These are phyloP conservation scores for Funneliformis mosseae DNA, from an alignment of 192 early-diverging fungal genomes.

Conservation along the genomic window DNA sequence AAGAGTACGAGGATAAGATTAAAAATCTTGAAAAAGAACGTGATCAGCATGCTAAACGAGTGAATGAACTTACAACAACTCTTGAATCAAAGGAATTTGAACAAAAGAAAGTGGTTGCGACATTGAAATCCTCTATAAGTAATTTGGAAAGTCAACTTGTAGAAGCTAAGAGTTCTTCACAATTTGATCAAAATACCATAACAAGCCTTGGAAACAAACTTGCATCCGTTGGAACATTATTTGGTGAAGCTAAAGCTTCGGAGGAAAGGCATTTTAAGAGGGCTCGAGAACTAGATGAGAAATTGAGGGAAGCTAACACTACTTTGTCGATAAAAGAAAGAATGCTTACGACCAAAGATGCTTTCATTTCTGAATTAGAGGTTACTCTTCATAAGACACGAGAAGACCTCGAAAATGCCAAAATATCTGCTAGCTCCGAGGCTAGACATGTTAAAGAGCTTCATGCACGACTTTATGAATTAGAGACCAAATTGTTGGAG, in stretches of 20 bases:
- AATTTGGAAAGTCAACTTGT: background rate
- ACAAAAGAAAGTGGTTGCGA: background rate
- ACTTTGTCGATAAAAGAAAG: background rate
- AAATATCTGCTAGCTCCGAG: background rate
- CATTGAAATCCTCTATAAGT: background rate
- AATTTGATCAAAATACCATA: background rate
- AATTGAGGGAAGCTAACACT: background rate
- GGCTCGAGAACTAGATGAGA: background rate
- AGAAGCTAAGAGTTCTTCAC: conserved; percentile 2
- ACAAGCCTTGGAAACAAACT: conserved; percentile 9
- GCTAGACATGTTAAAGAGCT: background rate
- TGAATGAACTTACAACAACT: background rate
- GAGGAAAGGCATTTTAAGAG: background rate
- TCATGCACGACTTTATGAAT: background rate
- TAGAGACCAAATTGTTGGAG: background rate
- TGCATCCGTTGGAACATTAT: background rate
- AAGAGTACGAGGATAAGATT: background rate
- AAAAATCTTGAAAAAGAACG: background rate
- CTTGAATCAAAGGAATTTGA: conserved; percentile 9
- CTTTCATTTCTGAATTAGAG: background rate
- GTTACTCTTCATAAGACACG: background rate
- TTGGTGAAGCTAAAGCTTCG: conserved; percentile 5
- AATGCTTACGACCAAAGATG: conserved; percentile 1
- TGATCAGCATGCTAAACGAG: background rate
- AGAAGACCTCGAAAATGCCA: conserved; percentile 1